Conservation (phyloP, 306 rosid species). For the Vigna hirtella region DNA sequence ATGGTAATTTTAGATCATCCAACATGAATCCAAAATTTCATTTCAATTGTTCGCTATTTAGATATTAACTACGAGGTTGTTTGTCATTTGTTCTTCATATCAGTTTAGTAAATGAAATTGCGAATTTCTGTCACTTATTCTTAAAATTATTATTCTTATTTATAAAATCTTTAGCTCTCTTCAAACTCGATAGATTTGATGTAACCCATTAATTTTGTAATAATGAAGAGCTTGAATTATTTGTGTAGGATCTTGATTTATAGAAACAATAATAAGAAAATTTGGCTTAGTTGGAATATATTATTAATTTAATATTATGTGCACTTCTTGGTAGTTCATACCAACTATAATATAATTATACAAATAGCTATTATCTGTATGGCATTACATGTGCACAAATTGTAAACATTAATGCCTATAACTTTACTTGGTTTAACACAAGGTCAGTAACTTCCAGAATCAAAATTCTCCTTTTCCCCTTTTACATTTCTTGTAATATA, state of each 20-base stretch:
- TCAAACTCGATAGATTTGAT: neutral
- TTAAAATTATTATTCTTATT: too few species aligned
- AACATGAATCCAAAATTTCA: neutral
- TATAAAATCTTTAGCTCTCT: neutral
- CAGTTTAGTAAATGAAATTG: too few species aligned
- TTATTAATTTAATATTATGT: neutral
- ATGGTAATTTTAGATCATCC: neutral
- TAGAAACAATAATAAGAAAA: neutral
- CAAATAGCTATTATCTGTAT: conserved; percentile 27
- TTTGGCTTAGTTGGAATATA: neutral
- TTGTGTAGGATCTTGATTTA: neutral
- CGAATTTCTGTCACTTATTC: too few species aligned
- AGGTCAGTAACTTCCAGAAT: neutral
- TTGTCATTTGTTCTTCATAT: too few species aligned
- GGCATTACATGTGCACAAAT: conserved; percentile 36
- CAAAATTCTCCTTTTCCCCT: neutral
- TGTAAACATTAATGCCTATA: conserved; percentile 15
- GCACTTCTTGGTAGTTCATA: neutral
- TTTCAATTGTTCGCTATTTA: neutral
- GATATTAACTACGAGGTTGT: neutral
- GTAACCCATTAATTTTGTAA: neutral
- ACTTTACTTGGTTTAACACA: conserved; percentile 8
- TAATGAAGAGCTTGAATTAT: neutral
- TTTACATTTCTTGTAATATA: neutral
- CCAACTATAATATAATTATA: conserved; percentile 20